phyloP scores from a whole-genome alignment of 768 basidiomycete genomes.

The Kwoniella pini region DNA sequence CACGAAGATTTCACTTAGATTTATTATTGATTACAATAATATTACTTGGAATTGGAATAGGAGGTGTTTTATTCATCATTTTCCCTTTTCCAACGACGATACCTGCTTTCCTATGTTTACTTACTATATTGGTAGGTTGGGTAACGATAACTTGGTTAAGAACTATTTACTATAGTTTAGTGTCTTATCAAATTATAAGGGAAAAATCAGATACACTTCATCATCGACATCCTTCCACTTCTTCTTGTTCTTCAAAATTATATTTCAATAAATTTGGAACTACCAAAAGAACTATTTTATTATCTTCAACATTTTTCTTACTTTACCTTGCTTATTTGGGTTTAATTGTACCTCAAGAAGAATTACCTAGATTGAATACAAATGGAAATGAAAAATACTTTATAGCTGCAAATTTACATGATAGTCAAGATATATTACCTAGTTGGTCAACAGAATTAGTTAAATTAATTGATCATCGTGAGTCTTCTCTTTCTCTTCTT shows the following conservation, averaged over 20 bases:
- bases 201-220: background rate
- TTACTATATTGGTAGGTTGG: conserved; percentile 13
- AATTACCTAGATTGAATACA: background rate
- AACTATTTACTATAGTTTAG: background rate
- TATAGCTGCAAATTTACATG: conserved; percentile 58
- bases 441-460: conserved; percentile 57
- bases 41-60: background rate
- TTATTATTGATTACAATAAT: background rate
- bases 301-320: conserved; percentile 9
- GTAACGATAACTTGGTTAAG: conserved; percentile 3
- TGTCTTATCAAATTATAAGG: background rate
- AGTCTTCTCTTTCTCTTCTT: conserved; percentile 1
- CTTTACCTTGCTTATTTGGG: conserved; percentile 9
- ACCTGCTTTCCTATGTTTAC: conserved; percentile 17
- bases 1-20: background rate
- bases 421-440: conserved; percentile 56
- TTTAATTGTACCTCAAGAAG: conserved; percentile 1
- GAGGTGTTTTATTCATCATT: conserved; percentile 1
- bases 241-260: background rate
- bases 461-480: conserved; percentile 36
- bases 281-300: background rate
- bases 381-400: conserved; percentile 25
- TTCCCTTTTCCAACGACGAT: conserved; percentile 37
- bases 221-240: no score
- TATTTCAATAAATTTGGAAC: conserved; percentile 7